A percentile compares a stretch with the other conserved stretches of the same genome.
Evolutionary conservation across 164 flowering plant genomes (phyloP).

Genomic region (Nelumbo lutea): DNA sequence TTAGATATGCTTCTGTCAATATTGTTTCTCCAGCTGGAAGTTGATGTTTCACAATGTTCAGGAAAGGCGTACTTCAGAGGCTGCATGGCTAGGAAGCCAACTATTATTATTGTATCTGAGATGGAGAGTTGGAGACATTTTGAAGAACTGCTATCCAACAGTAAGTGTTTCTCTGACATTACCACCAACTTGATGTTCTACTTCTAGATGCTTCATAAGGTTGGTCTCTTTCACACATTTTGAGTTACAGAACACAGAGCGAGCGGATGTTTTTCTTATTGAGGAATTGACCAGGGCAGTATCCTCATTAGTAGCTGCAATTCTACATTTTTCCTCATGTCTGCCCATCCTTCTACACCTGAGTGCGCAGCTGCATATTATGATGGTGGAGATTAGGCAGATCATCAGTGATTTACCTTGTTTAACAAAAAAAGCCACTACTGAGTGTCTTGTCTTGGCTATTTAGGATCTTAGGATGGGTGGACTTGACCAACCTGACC

Average conservation of each 20-base stretch:
- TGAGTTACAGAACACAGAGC: conserved; percentile 47
- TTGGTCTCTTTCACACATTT: background rate
- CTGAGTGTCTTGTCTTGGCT: too few relatives aligned
- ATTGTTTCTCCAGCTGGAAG: background rate
- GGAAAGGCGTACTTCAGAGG: conserved; percentile 59
- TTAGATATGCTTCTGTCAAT: too few relatives aligned
- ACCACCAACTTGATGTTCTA: conserved; percentile 3
- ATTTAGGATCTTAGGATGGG: too few relatives aligned
- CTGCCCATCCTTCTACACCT: background rate
- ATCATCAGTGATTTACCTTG: too few relatives aligned
- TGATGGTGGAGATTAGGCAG: too few relatives aligned
- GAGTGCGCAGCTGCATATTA: background rate
- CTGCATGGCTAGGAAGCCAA: conserved; percentile 64
- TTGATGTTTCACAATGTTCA: conserved; percentile 15
- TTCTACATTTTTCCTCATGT: too few relatives aligned
- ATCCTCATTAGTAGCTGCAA: conserved; percentile 38
- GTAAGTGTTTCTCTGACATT: conserved; percentile 34
- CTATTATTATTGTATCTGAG: conserved; percentile 60
- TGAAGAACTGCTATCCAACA: conserved; percentile 66
- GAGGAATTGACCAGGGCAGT: conserved; percentile 81
- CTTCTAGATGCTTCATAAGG: conserved; percentile 1
- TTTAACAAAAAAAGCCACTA: too few relatives aligned
- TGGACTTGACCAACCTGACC: too few relatives aligned
- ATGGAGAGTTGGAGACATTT: conserved; percentile 36
- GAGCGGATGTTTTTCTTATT: conserved; percentile 75